These are phyloP conservation scores for Ceratocystis eucalypticola DNA, from an alignment of 2,329 filamentous ascomycete species.

Conservation along the genomic window DNA sequence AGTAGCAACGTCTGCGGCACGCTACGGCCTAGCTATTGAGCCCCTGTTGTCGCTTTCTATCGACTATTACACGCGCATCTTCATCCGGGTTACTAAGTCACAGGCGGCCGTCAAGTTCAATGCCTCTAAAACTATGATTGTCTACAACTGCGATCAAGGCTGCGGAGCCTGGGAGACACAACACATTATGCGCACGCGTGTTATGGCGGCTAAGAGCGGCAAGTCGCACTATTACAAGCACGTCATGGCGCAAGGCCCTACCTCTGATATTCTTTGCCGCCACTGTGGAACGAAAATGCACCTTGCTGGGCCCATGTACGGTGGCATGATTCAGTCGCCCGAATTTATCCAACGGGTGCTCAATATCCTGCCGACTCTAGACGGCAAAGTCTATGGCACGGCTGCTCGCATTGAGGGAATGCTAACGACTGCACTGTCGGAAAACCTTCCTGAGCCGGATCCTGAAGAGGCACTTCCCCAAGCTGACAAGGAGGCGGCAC, in stretches of 20 bases:
- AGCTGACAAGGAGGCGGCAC: constrained; percentile 41
- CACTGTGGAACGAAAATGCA: constrained; percentile 84
- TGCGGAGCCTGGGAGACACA: constrained; percentile 90
- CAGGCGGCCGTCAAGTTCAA: constrained; percentile 81
- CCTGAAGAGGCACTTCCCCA: constrained; percentile 25
- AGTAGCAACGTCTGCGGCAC: constrained; percentile 65
- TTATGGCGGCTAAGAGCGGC: constrained; percentile 55
- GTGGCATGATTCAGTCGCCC: constrained; percentile 70
- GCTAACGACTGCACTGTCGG: constrained; percentile 77
- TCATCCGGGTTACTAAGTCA: constrained; percentile 67
- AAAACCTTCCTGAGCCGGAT: constrained; percentile 35
- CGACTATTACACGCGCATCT: constrained; percentile 86
- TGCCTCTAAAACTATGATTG: constrained; percentile 80
- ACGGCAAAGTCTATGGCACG: constrained; percentile 63
- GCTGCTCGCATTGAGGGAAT: constrained; percentile 75
- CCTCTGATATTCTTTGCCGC: constrained; percentile 51
- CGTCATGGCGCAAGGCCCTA: constrained; percentile 56
- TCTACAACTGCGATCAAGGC: constrained; percentile 80
- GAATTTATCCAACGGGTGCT: constrained; percentile 72
- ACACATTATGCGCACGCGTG: constrained; percentile 55
- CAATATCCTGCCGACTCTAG: constrained; percentile 51
- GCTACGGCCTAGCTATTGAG: constrained; percentile 79
- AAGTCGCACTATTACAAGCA: constrained; percentile 64
- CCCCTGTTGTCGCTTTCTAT: constrained; percentile 86
- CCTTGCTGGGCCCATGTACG: constrained; percentile 88